Evolutionary conservation across 2,329 filamentous ascomycete genomes (phyloP).

Genomic region (Colletotrichum sp.): DNA sequence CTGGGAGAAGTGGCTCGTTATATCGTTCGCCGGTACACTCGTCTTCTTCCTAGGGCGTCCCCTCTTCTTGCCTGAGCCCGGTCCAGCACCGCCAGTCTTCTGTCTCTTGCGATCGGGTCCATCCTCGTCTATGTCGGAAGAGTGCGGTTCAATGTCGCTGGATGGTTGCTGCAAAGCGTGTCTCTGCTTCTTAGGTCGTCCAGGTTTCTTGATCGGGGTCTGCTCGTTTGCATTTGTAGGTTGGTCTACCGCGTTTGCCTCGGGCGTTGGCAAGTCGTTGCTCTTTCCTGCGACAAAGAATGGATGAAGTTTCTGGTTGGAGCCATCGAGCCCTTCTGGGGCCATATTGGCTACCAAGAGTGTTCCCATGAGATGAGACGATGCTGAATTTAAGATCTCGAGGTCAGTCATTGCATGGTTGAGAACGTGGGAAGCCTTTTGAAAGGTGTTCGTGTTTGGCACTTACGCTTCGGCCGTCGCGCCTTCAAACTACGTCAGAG

Average conservation of each 20-base stretch:
- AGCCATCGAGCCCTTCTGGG: constrained; percentile 39
- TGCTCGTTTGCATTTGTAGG: not conserved
- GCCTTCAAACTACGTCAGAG: constrained; percentile 17
- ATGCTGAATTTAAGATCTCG: not conserved
- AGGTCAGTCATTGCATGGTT: not conserved
- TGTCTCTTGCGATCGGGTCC: constrained; percentile 26
- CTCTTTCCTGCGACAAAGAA: constrained; percentile 48
- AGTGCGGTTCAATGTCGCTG: constrained; percentile 7
- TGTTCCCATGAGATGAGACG: constrained; percentile 42
- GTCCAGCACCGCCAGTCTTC: constrained; percentile 26
- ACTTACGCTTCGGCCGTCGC: constrained; percentile 14
- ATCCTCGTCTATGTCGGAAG: constrained; percentile 13
- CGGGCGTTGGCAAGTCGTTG: not conserved
- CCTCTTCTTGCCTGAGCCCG: constrained; percentile 23
- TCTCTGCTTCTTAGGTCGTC: not conserved
- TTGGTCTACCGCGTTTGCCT: not conserved
- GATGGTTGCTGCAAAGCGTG: not conserved
- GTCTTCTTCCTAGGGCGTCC: constrained; percentile 29
- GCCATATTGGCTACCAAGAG: constrained; percentile 50
- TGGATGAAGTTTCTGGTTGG: constrained; percentile 56
- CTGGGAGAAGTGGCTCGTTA: constrained; percentile 28
- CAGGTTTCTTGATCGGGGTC: not conserved
- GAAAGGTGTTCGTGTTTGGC: not conserved
- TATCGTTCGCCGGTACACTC: constrained; percentile 21
- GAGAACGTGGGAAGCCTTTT: not conserved